Conservation (phyloP, 352 stramenopile genomes). For the Globisporangium yorkense region DNA sequence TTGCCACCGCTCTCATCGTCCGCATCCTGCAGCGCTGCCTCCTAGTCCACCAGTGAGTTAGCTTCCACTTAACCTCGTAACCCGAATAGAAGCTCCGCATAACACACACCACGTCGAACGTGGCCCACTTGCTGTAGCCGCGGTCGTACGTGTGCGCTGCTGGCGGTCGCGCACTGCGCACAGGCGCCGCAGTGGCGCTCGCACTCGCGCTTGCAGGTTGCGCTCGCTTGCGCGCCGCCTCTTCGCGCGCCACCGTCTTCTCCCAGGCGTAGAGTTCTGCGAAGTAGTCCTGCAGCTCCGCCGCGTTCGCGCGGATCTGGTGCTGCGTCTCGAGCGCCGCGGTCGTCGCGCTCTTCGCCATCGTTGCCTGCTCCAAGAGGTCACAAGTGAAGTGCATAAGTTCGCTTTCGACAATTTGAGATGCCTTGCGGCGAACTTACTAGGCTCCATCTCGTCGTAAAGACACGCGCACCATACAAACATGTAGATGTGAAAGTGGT, state of each 20-base stretch:
- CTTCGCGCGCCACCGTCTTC: conserved; percentile 54
- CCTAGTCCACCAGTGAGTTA: conserved; percentile 13
- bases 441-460: background rate
- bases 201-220: background rate
- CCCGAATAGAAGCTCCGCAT: no score
- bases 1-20: conserved; percentile 16
- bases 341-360: conserved; percentile 1
- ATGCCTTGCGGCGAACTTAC: background rate
- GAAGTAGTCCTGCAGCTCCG: conserved; percentile 76
- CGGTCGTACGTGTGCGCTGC: conserved; percentile 86
- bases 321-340: conserved; percentile 56
- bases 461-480: background rate
- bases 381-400: background rate
- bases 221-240: conserved; percentile 28
- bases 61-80: background rate
- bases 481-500: background rate
- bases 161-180: conserved; percentile 7
- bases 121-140: conserved; percentile 88
- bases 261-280: conserved; percentile 76
- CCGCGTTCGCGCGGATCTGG: conserved; percentile 76
- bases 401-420: background rate
- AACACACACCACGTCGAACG: conserved; percentile 74
- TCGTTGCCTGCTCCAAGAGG: background rate
- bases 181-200: conserved; percentile 12
- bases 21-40: conserved; percentile 39